Base-by-base conservation (phyloP, 129 eudicot species). In the Pittosporum tobira region DNA sequence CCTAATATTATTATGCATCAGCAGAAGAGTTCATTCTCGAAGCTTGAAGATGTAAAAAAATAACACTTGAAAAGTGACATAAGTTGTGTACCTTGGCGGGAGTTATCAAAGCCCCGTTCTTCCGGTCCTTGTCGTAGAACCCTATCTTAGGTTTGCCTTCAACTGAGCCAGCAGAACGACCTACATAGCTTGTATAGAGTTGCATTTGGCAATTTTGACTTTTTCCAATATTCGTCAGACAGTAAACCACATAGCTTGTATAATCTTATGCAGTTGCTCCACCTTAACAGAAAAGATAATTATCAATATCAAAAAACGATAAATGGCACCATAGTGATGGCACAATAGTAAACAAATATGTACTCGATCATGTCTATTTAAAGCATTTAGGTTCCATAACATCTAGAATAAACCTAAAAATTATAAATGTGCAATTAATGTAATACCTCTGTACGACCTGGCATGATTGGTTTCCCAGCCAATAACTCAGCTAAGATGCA, bases 51-150 rank as follows among this genome's bases (percentile, higher is more conserved):
- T 20, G 72, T 49, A 44, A 84, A 76, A 65, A n/a, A n/a, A n/a
- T n/a, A n/a, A n/a, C n/a, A n/a, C n/a, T n/a, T n/a, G n/a, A n/a
- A n/a, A n/a, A n/a, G n/a, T n/a, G n/a, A n/a, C n/a, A n/a, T n/a
- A n/a, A n/a, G n/a, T n/a, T n/a, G n/a, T n/a, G n/a, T n/a, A 85
- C 95, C 98, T 86, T 91, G 13, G 96, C 98, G 1, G 98, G 75
- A 36, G 96, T 86, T 9, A 91, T 86, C 73, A 91, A 51, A 19
- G 83, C 90, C 3, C 95, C 97, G 72, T 85, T 81, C 77, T 86
- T 91, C 20, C 75, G 63, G 59, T 91, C 98, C 67, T 91, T 91
- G 69, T 91, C 89, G 62, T 91, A 91, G 61, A 74, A 66, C 66
- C 86, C 98, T 14, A 91, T 86, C 82, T 80, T 83, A 4, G 96